Evolutionary conservation across 768 basidiomycete genomes (phyloP), one percentile per base, ranked within the genome.

Genomic region (Piloderma croceum): DNA sequence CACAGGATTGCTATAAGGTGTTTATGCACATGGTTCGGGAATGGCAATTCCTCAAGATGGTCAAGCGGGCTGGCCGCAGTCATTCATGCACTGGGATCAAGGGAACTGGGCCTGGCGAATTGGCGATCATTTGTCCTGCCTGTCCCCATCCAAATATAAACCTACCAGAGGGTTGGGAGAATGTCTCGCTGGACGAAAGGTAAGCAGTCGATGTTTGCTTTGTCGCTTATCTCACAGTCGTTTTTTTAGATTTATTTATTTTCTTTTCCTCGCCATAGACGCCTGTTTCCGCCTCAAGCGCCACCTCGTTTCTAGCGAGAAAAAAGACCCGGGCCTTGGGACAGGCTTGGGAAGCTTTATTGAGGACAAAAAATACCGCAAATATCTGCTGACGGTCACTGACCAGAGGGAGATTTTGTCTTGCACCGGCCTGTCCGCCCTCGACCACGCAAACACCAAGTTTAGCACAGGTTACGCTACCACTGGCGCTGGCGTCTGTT

Each of bases 111-210:
- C 22, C 41, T 5, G 62, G 62, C 2, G 53, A 54, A 24, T 49
- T 52, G 2, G 47, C 54, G 0, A 29, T 63, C 0, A 9, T 39
- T 6, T 65, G 62, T 34, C 56, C 55, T 2, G 51, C 56, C 0
- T 65, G 61, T 41, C 61, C 56, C 0, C 49, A 54, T 2, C 60
- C 57, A 0, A 54, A 51, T 1, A 48, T 49, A 0, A 62, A 63
- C 40, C 41, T 61, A 3, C 52, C 55, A 0, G 42, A 35, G 0
- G 31, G 42, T 7, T 61, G 54, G 53, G 18, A 47, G 18, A 32
- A 46, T 5, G 51, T 18, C 12, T 42, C 46, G 2, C 11, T 19
- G 31, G 31, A 43, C 27, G 21, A 31, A 12, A 22, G 34, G 43
- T 43, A 13, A 19, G 27, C 22, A 20, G 21, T 13, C 15, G 32